phyloP scores from a whole-genome alignment of 2,329 filamentous ascomycete genomes.

The Cercospora canescens region DNA sequence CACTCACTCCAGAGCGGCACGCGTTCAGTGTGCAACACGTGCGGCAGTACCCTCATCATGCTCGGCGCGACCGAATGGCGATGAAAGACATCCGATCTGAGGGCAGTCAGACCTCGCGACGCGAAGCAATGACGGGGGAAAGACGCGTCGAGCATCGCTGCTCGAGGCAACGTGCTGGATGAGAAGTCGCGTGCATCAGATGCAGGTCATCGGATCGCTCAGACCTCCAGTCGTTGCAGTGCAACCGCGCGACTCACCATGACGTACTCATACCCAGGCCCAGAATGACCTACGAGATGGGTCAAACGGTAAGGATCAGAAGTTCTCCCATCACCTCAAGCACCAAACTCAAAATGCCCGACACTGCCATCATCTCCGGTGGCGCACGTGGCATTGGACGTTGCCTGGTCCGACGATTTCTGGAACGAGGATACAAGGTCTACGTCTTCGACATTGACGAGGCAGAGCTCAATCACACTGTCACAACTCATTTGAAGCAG shows the following conservation, averaged over 20 bases:
- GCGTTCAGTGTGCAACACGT: too few relatives aligned
- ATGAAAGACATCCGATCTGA: not conserved
- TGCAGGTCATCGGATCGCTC: not conserved
- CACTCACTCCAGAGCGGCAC: not conserved
- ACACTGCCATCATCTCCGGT: slow-evolving; percentile 32
- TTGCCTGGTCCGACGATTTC: slow-evolving; percentile 37
- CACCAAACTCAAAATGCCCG: not conserved
- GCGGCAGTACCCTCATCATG: not conserved
- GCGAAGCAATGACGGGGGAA: not conserved
- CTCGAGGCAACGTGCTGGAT: not conserved
- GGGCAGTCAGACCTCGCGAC: not conserved
- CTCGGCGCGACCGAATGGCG: not conserved
- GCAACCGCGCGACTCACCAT: not conserved
- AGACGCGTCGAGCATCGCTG: not conserved
- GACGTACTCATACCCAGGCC: not conserved
- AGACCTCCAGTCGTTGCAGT: not conserved
- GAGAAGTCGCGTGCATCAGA: too few relatives aligned
- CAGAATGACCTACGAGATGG: not conserved
- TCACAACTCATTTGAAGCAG: slow-evolving; percentile 30
- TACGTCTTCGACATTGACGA: slow-evolving; percentile 43
- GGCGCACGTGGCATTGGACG: slow-evolving; percentile 39
- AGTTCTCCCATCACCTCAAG: not conserved
- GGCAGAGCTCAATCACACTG: slow-evolving; percentile 39
- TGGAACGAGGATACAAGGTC: slow-evolving; percentile 40
- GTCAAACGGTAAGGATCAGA: not conserved